phyloP scores from a whole-genome alignment of 1,284 basidiomycete species.

The Coriolopsis trogii region DNA sequence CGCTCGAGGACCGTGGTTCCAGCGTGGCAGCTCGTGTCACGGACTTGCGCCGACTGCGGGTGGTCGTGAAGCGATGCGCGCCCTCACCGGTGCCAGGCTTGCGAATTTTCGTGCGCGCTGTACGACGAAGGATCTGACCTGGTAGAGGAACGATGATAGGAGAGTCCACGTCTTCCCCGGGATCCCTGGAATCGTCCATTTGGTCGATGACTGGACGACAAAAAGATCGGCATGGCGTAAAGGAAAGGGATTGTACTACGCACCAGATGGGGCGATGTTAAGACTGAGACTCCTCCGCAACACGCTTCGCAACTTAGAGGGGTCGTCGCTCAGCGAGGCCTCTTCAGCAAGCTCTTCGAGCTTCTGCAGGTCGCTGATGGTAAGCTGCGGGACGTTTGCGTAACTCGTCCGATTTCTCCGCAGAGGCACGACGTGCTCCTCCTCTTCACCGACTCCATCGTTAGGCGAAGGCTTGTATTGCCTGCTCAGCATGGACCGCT shows the following conservation, averaged over 20 bases:
- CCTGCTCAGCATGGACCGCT: constrained; percentile 87
- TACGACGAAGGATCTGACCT: constrained; percentile 87
- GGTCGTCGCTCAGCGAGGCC: constrained; percentile 82
- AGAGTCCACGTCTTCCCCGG: constrained; percentile 80
- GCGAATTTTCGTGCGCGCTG: constrained; percentile 94
- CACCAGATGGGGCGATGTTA: constrained; percentile 84
- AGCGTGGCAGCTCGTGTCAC: constrained; percentile 34
- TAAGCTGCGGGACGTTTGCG: constrained; percentile 72
- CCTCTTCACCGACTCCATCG: constrained; percentile 69
- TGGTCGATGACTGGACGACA: constrained; percentile 59
- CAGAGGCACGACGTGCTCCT: constrained; percentile 68
- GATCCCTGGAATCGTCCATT: constrained; percentile 66
- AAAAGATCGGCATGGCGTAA: constrained; percentile 16
- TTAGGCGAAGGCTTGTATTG: constrained; percentile 81
- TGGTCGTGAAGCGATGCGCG: constrained; percentile 77
- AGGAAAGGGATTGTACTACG: constrained; percentile 38
- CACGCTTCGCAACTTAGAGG: constrained; percentile 79
- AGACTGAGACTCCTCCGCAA: constrained; percentile 88
- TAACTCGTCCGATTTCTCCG: constrained; percentile 69
- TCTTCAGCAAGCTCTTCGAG: constrained; percentile 92
- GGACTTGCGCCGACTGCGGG: constrained; percentile 51
- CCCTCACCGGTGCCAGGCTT: constrained; percentile 84
- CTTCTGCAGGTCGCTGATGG: constrained; percentile 90
- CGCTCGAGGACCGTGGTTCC: constrained; percentile 37
- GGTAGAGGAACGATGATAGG: constrained; percentile 90